A percentile compares a stretch with the other conserved stretches of the same genome.
Evolutionary conservation across 1,139 yeast species (phyloP).

Genomic region (Nakaseomyces bracarensis): DNA sequence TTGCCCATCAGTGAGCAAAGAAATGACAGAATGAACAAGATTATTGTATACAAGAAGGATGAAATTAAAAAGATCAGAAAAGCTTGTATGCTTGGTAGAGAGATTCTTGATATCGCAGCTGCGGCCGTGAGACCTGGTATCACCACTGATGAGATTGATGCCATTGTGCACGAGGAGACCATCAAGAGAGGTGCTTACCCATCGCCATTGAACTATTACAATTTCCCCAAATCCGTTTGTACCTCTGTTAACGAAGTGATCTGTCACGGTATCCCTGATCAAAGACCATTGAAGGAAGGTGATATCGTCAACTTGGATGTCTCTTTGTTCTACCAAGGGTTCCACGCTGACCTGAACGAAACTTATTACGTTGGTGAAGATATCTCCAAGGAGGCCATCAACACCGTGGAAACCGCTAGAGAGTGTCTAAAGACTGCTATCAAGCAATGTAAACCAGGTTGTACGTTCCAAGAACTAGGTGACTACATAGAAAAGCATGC

Average conservation of each 20-base stretch:
- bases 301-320: conserved; percentile 92
- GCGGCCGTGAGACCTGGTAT: conserved; percentile 76
- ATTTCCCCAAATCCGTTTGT: conserved; percentile 88
- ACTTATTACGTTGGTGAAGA: conserved; percentile 95
- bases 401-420: conserved; percentile 89
- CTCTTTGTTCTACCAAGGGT: conserved; percentile 74
- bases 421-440: conserved; percentile 84
- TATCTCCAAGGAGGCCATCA: conserved; percentile 71
- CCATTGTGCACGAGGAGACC: conserved; percentile 78
- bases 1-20: conserved; percentile 70
- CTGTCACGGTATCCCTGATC: conserved; percentile 97
- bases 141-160: conserved; percentile 90
- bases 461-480: conserved; percentile 80
- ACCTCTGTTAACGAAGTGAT: conserved; percentile 91
- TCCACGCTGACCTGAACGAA: conserved; percentile 92
- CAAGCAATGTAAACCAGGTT: conserved; percentile 81
- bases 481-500: conserved; percentile 86
- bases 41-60: conserved; percentile 52
- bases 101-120: conserved; percentile 80
- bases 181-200: conserved; percentile 89
- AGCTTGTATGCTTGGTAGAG: conserved; percentile 73
- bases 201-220: conserved; percentile 88
- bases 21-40: conserved; percentile 60
- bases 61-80: conserved; percentile 67
- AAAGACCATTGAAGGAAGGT: conserved; percentile 78